Conservation (phyloP, 1,284 basidiomycete species). For the Rhodotorula sp. region DNA sequence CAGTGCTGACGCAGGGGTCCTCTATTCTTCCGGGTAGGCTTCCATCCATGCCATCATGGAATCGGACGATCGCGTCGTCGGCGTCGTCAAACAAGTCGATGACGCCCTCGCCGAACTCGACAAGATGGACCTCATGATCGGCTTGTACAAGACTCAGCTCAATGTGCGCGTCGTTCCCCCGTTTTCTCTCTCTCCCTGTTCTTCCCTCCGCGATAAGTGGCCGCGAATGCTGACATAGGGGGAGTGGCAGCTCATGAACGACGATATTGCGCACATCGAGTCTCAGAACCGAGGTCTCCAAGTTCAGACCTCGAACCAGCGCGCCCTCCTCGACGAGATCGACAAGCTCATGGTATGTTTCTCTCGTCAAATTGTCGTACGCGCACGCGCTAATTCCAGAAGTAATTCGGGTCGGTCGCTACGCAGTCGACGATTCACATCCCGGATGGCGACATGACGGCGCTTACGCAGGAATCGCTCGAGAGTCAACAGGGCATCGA, state of each 20-base stretch:
- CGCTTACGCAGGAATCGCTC: slow-evolving; percentile 79
- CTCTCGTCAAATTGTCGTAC: neutral
- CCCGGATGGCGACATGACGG: slow-evolving; percentile 68
- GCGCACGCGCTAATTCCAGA: too few relatives aligned
- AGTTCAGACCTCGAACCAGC: slow-evolving; percentile 95
- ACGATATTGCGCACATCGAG: slow-evolving; percentile 95
- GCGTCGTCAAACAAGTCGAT: slow-evolving; percentile 70
- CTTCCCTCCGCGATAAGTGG: too few relatives aligned
- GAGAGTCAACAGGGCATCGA: slow-evolving; percentile 73
- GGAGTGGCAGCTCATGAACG: slow-evolving; percentile 69
- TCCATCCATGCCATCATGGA: slow-evolving; percentile 97
- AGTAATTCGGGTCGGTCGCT: too few relatives aligned
- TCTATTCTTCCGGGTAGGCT: slow-evolving; percentile 58
- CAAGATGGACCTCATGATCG: slow-evolving; percentile 58
- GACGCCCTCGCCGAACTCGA: slow-evolving; percentile 47
- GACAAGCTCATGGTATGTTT: slow-evolving; percentile 72
- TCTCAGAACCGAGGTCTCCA: slow-evolving; percentile 94
- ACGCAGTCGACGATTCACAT: slow-evolving; percentile 88
- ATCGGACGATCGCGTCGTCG: slow-evolving; percentile 73
- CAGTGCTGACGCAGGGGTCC: too few relatives aligned
- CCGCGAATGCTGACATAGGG: neutral
- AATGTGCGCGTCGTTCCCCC: slow-evolving; percentile 61
- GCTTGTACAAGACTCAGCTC: slow-evolving; percentile 88
- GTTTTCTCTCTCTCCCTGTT: too few relatives aligned
- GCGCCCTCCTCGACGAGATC: slow-evolving; percentile 72